Evolutionary conservation across 768 basidiomycete species (phyloP).

Genomic region (Leucogyrophana mollusca): DNA sequence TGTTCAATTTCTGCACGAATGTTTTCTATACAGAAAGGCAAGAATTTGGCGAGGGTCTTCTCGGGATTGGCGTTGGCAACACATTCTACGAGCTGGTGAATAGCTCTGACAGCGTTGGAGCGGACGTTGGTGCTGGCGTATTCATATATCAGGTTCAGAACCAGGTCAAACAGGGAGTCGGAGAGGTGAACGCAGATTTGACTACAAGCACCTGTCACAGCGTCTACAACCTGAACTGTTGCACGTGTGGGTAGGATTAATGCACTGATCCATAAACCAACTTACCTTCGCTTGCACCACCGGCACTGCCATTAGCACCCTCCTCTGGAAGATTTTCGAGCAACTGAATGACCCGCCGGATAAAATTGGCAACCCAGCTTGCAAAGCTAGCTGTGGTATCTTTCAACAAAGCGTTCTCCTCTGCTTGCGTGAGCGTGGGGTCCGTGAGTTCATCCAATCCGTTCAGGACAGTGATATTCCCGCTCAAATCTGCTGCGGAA

Average conservation of each 20-base stretch:
- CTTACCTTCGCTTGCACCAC: constrained; percentile 64
- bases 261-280: not conserved
- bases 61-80: constrained; percentile 76
- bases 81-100: constrained; percentile 84
- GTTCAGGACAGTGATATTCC: not conserved
- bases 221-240: constrained; percentile 71
- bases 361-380: constrained; percentile 81
- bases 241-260: not conserved
- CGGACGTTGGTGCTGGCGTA: constrained; percentile 81
- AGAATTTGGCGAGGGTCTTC: constrained; percentile 78
- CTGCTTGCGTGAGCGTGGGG: constrained; percentile 57
- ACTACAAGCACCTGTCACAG: constrained; percentile 72
- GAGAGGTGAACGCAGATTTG: constrained; percentile 77
- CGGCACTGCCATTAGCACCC: constrained; percentile 58
- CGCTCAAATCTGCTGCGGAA: not conserved
- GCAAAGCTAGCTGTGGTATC: constrained; percentile 74
- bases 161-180: constrained; percentile 73
- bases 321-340: constrained; percentile 88
- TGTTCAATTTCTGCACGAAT: constrained; percentile 79
- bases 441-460: not conserved
- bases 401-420: constrained; percentile 71
- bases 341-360: constrained; percentile 74
- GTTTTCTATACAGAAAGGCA: constrained; percentile 67
- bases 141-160: constrained; percentile 79
- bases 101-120: constrained; percentile 82